Conservation (phyloP, 2,329 filamentous ascomycete species). For the Ophiognomonia clavigignenti-juglandacearum region DNA sequence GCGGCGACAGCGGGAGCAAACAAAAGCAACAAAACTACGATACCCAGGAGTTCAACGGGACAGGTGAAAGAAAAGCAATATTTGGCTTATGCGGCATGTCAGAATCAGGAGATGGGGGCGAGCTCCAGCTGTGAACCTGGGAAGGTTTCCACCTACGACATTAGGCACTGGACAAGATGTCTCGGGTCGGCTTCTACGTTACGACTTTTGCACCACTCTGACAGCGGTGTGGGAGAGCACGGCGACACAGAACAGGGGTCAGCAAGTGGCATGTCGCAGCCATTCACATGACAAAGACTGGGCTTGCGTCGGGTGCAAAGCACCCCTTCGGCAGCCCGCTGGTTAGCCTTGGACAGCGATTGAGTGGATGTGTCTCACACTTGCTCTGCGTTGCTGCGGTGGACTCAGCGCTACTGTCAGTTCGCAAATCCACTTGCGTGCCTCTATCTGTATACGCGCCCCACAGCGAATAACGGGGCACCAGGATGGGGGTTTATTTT, state of each 20-base stretch:
- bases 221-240: slow-evolving; percentile 10
- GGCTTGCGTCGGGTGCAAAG: slow-evolving; percentile 8
- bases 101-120: too few species aligned
- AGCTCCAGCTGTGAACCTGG: too few species aligned
- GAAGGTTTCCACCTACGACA: too few species aligned
- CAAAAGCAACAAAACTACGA: not conserved
- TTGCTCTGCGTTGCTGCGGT: too few species aligned
- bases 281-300: slow-evolving; percentile 3
- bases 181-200: not conserved
- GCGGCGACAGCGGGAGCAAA: not conserved
- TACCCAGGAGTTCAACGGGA: not conserved
- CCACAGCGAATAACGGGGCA: too few species aligned
- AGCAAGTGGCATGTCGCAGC: not conserved
- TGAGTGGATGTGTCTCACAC: not conserved
- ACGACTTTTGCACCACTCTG: not conserved
- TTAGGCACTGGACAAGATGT: too few species aligned
- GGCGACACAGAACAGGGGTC: not conserved
- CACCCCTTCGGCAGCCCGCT: slow-evolving; percentile 11
- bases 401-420: too few species aligned
- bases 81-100: too few species aligned
- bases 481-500: too few species aligned
- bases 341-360: not conserved
- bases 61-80: not conserved
- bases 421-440: too few species aligned
- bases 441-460: too few species aligned